A percentile compares a stretch with the other conserved stretches of the same genome.
Evolutionary conservation across 73 alveolate species (phyloP).

Genomic region (Paramecium tetraurelia): DNA sequence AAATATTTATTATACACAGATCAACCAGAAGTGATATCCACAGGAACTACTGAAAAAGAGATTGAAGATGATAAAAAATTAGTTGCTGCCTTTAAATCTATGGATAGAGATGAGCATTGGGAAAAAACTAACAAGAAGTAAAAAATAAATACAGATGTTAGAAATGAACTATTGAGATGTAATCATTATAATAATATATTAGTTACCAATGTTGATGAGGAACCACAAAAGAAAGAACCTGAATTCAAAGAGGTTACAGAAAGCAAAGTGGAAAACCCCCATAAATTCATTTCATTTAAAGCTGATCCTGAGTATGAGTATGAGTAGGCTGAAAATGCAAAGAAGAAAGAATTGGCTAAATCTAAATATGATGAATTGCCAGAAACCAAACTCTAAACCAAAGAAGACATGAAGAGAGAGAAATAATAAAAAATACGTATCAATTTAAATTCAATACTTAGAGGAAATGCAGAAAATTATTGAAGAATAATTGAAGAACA

Average conservation of each 20-base stretch:
- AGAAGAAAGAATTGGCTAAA: not conserved
- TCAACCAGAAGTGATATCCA: not conserved
- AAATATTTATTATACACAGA: not conserved
- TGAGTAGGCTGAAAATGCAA: not conserved
- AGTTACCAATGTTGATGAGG: not conserved
- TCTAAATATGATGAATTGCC: not conserved
- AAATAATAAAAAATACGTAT: not conserved
- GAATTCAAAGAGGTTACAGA: not conserved
- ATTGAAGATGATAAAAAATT: not conserved
- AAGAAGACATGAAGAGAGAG: not conserved
- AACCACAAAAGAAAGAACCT: not conserved
- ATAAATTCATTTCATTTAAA: not conserved
- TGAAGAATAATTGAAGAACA: not conserved
- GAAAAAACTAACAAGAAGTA: not conserved
- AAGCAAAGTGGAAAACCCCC: not conserved
- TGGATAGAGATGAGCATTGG: not conserved
- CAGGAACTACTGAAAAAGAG: not conserved
- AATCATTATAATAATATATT: not conserved
- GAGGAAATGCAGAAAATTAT: not conserved
- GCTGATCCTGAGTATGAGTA: not conserved
- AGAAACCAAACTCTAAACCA: not conserved
- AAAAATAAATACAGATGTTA: not conserved
- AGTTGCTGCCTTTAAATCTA: not conserved
- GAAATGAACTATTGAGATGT: not conserved
- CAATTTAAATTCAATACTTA: not conserved